A percentile compares a stretch with the other conserved stretches of the same genome.
Conservation (phyloP, 192 early-diverging fungal genomes). For the Linnemannia schmuckeri region DNA sequence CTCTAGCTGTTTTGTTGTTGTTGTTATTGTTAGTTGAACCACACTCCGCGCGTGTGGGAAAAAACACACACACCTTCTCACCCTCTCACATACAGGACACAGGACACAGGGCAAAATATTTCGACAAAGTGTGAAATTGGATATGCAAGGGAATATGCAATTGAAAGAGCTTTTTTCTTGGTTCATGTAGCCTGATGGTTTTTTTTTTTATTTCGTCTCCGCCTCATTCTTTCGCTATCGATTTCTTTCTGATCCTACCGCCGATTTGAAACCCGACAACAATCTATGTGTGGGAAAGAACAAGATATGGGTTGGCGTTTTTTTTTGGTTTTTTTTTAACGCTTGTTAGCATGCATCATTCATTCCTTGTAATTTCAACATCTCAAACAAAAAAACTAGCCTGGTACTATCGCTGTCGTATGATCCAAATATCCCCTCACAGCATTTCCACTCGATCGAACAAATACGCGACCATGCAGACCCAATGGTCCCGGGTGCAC, state of each 20-base stretch:
- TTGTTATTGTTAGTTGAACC: not conserved
- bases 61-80: not conserved
- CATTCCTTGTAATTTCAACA: not conserved
- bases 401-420: constrained; percentile 33
- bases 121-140: not conserved
- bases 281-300: not conserved
- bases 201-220: not conserved
- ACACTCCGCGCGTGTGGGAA: not conserved
- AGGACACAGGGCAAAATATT: not conserved
- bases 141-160: constrained; percentile 13
- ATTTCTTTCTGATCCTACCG: not conserved
- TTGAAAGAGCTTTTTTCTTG: constrained; percentile 9
- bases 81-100: not conserved
- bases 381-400: not conserved
- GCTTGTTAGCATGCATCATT: not conserved
- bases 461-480: constrained; percentile 50
- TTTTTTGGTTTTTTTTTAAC: not conserved
- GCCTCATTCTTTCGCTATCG: not conserved
- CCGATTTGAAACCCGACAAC: not conserved
- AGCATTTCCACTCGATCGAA: constrained; percentile 31
- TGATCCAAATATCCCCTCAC: constrained; percentile 19
- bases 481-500: constrained; percentile 33
- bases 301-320: not conserved
- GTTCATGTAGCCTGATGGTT: not conserved
- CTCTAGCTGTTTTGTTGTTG: not conserved